Percentiles rank a stretch among this genome's conserved stretches.
These are phyloP conservation scores for Blastomyces emzantsi DNA, from an alignment of 2,329 filamentous ascomycete genomes.

Conservation along the genomic window DNA sequence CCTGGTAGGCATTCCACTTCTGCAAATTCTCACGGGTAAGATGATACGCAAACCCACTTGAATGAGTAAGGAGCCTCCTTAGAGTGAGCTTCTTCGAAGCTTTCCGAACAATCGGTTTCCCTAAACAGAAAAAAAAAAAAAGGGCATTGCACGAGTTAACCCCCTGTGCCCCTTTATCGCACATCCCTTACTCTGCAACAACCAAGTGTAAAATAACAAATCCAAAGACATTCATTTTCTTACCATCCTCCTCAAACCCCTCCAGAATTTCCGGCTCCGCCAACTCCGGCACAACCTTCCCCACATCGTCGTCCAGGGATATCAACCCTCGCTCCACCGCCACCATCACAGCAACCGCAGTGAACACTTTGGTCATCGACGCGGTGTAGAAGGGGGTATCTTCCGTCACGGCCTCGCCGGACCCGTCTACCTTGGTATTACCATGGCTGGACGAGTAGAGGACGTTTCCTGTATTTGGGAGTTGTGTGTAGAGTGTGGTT, in stretches of 20 bases:
- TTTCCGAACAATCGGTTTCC: constrained; percentile 2
- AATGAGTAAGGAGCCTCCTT: not conserved
- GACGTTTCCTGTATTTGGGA: not conserved
- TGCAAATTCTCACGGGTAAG: not conserved
- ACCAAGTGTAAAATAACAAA: not conserved
- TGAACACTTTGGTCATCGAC: constrained; percentile 12
- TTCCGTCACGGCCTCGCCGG: constrained; percentile 12
- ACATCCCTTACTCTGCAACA: not conserved
- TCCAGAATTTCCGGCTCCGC: constrained; percentile 3
- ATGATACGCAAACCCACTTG: constrained; percentile 7
- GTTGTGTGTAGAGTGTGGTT: not conserved
- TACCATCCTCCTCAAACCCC: constrained; percentile 6
- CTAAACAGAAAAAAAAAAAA: not conserved
- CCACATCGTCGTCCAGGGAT: constrained; percentile 4
- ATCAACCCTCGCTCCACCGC: constrained; percentile 4
- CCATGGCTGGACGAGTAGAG: constrained; percentile 5
- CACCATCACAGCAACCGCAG: constrained; percentile 5
- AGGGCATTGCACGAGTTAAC: not conserved
- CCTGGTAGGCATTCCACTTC: constrained; percentile 1
- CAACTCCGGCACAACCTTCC: not conserved
- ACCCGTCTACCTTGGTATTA: not conserved
- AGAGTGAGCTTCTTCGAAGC: not conserved
- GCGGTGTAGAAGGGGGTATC: constrained; percentile 19
- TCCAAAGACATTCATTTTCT: too few relatives aligned
- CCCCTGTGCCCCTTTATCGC: not conserved